Evolutionary conservation across 768 basidiomycete genomes (phyloP).

Genomic region (Xanthoconium purpureum): DNA sequence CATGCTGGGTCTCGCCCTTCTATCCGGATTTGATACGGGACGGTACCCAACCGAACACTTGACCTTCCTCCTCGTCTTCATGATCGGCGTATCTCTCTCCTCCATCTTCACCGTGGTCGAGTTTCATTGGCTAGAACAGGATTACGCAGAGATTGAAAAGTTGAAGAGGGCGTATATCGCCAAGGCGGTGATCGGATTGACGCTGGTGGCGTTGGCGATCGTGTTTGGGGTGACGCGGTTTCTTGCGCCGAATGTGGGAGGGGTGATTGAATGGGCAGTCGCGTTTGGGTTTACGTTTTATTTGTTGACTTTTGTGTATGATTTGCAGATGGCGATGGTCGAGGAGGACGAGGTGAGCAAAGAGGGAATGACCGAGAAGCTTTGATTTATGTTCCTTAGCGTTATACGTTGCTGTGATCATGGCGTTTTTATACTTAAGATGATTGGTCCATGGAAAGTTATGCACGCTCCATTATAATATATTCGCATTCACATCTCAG

Average conservation of each 20-base stretch:
- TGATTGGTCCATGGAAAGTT: too few species aligned
- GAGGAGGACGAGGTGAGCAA: neutral
- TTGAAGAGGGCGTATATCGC: slow-evolving; percentile 54
- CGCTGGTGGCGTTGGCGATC: slow-evolving; percentile 60
- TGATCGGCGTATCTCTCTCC: slow-evolving; percentile 66
- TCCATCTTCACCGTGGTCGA: slow-evolving; percentile 74
- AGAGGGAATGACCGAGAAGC: too few species aligned
- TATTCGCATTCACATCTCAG: too few species aligned
- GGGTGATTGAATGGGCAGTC: slow-evolving; percentile 74
- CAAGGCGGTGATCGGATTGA: slow-evolving; percentile 59
- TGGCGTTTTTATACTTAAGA: too few species aligned
- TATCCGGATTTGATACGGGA: slow-evolving; percentile 70
- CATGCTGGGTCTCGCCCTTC: slow-evolving; percentile 60
- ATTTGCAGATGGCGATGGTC: slow-evolving; percentile 54
- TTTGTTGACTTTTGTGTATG: slow-evolving; percentile 68
- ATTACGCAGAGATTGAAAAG: slow-evolving; percentile 43
- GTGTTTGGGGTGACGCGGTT: slow-evolving; percentile 57
- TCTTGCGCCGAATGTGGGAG: slow-evolving; percentile 46
- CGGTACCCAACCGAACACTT: slow-evolving; percentile 49
- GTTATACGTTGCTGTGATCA: too few species aligned
- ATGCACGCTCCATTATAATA: too few species aligned
- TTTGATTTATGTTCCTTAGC: too few species aligned
- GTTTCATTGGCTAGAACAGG: slow-evolving; percentile 64
- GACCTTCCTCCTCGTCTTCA: slow-evolving; percentile 66
- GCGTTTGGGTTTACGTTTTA: slow-evolving; percentile 72